Evolutionary conservation across 2,329 filamentous ascomycete species (phyloP).

Genomic region (Sporothrix brasiliensis): DNA sequence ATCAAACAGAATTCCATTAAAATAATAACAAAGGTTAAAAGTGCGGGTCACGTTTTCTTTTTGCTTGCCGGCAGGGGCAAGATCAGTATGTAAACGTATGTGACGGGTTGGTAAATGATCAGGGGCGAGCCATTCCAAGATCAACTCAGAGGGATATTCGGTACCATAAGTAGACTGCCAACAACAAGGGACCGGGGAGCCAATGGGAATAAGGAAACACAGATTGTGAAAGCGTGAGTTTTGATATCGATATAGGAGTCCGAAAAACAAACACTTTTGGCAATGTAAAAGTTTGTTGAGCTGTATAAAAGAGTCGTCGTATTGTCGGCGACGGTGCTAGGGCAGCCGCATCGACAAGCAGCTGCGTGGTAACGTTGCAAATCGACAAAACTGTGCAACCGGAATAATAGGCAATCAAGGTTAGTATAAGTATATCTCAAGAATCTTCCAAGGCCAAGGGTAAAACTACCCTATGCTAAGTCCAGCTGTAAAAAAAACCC

Average conservation of each 20-base stretch:
- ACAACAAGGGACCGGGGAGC: not conserved
- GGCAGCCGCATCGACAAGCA: not conserved
- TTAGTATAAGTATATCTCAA: not conserved
- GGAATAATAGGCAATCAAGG: not conserved
- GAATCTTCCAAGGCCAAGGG: not conserved
- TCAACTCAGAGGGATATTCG: not conserved
- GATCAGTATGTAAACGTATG: not conserved
- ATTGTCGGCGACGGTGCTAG: not conserved
- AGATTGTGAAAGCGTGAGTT: not conserved
- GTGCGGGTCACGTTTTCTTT: not conserved
- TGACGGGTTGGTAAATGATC: not conserved
- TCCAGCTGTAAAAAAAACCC: not conserved
- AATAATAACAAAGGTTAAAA: not conserved
- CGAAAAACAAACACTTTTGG: not conserved
- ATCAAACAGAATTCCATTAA: too few species aligned
- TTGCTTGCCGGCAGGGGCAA: not conserved
- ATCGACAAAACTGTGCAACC: not conserved
- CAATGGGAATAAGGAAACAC: not conserved
- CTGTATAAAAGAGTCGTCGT: not conserved
- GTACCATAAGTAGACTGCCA: not conserved
- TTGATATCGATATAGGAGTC: not conserved
- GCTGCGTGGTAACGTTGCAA: slow-evolving; percentile 30
- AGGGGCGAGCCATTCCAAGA: not conserved
- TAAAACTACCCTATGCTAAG: too few species aligned
- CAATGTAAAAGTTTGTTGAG: not conserved